A percentile compares a stretch with the other conserved stretches of the same genome.
Evolutionary conservation across 2,329 filamentous ascomycete genomes (phyloP).

Genomic region (Paecilomyces fulvus): DNA sequence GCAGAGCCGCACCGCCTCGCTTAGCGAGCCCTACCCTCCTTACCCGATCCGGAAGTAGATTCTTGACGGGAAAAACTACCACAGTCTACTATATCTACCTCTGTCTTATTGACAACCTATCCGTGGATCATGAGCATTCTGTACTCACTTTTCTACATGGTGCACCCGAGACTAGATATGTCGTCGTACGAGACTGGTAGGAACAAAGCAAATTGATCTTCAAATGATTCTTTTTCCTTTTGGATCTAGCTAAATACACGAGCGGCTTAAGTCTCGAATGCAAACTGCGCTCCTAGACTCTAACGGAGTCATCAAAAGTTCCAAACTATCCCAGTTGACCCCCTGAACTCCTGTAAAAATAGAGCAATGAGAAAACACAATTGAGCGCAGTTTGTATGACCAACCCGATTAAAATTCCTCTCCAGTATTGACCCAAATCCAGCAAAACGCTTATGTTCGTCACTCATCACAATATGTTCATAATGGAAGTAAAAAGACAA

Average conservation of each 20-base stretch:
- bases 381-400: background rate
- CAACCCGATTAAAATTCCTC: background rate
- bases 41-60: slow-evolving; percentile 19
- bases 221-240: background rate
- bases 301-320: background rate
- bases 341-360: background rate
- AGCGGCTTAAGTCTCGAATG: background rate
- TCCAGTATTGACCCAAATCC: background rate
- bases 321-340: background rate
- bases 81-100: too few relatives aligned
- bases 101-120: too few relatives aligned
- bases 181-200: too few relatives aligned
- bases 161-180: too few relatives aligned
- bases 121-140: too few relatives aligned
- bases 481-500: background rate
- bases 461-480: background rate
- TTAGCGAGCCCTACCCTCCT: slow-evolving; percentile 36
- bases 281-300: background rate
- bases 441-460: background rate
- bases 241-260: background rate
- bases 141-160: too few relatives aligned
- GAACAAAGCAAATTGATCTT: background rate
- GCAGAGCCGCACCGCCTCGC: slow-evolving; percentile 31
- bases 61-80: too few relatives aligned
- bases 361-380: background rate